phyloP scores from a whole-genome alignment of 2,329 filamentous ascomycete genomes.

The Penicillium sp. region DNA sequence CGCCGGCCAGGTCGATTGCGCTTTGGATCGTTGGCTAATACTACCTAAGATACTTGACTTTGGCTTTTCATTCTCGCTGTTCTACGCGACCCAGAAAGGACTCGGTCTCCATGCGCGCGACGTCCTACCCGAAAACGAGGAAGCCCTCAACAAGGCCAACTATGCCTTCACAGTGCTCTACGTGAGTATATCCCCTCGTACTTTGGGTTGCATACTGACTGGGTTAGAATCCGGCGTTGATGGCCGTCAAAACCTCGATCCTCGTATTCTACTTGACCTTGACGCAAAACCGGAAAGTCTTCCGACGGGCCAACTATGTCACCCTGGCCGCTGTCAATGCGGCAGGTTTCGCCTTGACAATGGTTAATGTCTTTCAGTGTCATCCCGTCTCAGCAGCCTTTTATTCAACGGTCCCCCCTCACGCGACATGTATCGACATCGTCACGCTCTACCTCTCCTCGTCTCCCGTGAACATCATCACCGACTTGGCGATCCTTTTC shows the following conservation, averaged over 20 bases:
- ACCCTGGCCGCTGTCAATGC: constrained; percentile 75
- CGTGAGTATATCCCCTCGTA: constrained; percentile 35
- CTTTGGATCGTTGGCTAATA: neutral
- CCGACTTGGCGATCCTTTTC: constrained; percentile 82
- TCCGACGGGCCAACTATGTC: constrained; percentile 77
- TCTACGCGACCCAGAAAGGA: constrained; percentile 44
- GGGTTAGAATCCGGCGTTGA: constrained; percentile 76
- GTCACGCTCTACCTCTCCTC: constrained; percentile 68
- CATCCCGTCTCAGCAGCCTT: constrained; percentile 70
- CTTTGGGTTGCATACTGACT: neutral
- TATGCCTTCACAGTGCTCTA: constrained; percentile 63
- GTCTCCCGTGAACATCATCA: constrained; percentile 87
- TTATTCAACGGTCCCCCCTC: constrained; percentile 44
- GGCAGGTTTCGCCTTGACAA: constrained; percentile 73
- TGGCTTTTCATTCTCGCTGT: constrained; percentile 48
- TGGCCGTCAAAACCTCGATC: constrained; percentile 91
- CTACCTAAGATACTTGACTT: constrained; percentile 41
- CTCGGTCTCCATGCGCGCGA: constrained; percentile 44
- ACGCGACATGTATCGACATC: constrained; percentile 59
- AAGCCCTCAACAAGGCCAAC: constrained; percentile 47
- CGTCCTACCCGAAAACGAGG: constrained; percentile 31
- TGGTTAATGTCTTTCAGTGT: constrained; percentile 88
- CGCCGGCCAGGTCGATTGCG: neutral
- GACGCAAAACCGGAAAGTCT: constrained; percentile 72
- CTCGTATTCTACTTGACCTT: constrained; percentile 85